These are phyloP conservation scores for Lipomyces lipofer DNA, from an alignment of 805 yeast genomes.

Conservation along the genomic window DNA sequence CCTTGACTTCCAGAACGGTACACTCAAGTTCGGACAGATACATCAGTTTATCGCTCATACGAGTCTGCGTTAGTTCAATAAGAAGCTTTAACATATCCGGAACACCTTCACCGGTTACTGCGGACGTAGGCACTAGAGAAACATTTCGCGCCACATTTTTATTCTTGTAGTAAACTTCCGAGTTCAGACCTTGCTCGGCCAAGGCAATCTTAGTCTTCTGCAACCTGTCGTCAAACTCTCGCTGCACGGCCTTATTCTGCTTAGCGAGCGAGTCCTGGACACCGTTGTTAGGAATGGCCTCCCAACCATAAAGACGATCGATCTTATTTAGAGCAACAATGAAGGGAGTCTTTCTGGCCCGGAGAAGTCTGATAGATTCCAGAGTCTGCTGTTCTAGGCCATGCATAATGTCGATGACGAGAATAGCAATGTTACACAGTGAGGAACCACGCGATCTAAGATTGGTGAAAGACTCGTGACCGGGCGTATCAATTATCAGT, in stretches of 20 bases:
- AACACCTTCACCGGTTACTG: slow-evolving; percentile 99
- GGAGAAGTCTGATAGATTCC: slow-evolving; percentile 85
- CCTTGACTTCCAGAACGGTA: slow-evolving; percentile 95
- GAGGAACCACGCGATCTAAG: slow-evolving; percentile 99
- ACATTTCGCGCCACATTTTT: slow-evolving; percentile 90
- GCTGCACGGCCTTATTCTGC: slow-evolving; percentile 82
- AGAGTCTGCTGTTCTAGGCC: slow-evolving; percentile 98
- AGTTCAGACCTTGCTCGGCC: slow-evolving; percentile 97
- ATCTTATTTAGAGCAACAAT: slow-evolving; percentile 96
- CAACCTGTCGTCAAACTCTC: slow-evolving; percentile 87
- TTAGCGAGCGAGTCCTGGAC: slow-evolving; percentile 89
- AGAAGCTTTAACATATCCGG: slow-evolving; percentile 96
- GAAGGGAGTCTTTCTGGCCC: slow-evolving; percentile 98
- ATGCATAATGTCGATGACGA: slow-evolving; percentile 98
- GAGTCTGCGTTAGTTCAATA: slow-evolving; percentile 92
- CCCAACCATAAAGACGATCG: slow-evolving; percentile 97
- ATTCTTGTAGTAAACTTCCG: slow-evolving; percentile 94
- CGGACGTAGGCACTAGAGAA: slow-evolving; percentile 97
- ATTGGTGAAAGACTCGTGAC: slow-evolving; percentile 98
- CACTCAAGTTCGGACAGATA: slow-evolving; percentile 93
- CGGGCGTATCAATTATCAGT: slow-evolving; percentile 96
- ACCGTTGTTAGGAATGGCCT: slow-evolving; percentile 83
- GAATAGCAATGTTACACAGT: slow-evolving; percentile 96
- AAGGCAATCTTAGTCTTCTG: slow-evolving; percentile 82
- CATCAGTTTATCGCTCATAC: slow-evolving; percentile 98